phyloP scores from a whole-genome alignment of 164 flowering plant genomes.

The Piper longum region DNA sequence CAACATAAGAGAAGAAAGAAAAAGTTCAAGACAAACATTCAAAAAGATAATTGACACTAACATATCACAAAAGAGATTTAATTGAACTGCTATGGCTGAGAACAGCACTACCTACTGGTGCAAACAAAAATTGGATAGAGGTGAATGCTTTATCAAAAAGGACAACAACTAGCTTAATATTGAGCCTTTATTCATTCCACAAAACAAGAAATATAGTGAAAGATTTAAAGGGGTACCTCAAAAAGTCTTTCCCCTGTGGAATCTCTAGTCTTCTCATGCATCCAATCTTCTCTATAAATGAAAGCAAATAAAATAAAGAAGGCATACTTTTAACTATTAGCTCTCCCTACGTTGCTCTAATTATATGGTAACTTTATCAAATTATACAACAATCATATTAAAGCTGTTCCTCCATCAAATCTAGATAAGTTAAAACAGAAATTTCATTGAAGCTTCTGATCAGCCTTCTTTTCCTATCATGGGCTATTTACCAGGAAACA shows the following conservation, averaged over 20 bases:
- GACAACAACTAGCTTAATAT: too few species aligned
- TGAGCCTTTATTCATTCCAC: not conserved
- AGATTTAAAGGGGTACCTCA: slow-evolving; percentile 41
- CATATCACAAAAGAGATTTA: too few species aligned
- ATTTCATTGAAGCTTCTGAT: slow-evolving; percentile 30
- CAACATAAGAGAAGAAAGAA: not conserved
- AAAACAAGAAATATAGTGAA: slow-evolving; percentile 3
- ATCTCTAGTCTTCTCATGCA: slow-evolving; percentile 58
- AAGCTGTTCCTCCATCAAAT: slow-evolving; percentile 28
- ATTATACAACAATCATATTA: slow-evolving; percentile 22
- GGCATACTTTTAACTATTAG: slow-evolving; percentile 20
- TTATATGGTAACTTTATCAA: slow-evolving; percentile 14
- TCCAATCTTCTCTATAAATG: slow-evolving; percentile 59
- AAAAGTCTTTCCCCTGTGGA: slow-evolving; percentile 34
- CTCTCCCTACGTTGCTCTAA: slow-evolving; percentile 12
- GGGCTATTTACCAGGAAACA: too few species aligned
- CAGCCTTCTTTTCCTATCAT: slow-evolving; percentile 15
- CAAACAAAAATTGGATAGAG: too few species aligned
- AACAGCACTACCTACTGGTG: too few species aligned
- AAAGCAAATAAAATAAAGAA: slow-evolving; percentile 30
- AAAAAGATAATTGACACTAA: too few species aligned
- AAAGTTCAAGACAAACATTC: not conserved
- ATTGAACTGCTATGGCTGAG: too few species aligned
- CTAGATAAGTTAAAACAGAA: slow-evolving; percentile 23
- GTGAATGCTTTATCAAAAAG: not conserved